phyloP scores from a whole-genome alignment of 2,329 filamentous ascomycete species.

The Botrytis tulipae region DNA sequence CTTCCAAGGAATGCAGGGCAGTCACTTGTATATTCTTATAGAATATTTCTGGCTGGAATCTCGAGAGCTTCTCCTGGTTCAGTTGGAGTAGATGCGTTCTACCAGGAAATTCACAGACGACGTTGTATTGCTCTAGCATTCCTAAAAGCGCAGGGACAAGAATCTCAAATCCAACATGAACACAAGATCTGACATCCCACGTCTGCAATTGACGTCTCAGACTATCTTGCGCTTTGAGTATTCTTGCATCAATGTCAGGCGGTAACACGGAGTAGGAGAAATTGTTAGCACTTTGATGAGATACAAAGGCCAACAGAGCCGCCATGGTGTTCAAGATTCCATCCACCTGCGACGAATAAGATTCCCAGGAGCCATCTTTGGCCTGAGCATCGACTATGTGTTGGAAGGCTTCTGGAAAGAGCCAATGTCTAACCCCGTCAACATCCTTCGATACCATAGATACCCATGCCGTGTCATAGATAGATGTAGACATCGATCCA shows the following conservation, averaged over 20 bases:
- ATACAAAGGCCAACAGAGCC: conserved; percentile 13
- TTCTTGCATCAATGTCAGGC: not conserved
- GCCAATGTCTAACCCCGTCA: not conserved
- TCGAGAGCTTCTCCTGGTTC: conserved; percentile 35
- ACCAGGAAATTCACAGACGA: not conserved
- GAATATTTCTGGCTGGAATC: conserved; percentile 36
- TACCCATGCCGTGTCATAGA: conserved; percentile 16
- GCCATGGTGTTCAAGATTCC: conserved; percentile 16
- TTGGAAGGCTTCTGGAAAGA: conserved; percentile 2
- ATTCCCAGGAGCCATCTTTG: not conserved
- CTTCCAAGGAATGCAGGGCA: conserved; percentile 35
- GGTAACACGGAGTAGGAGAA: not conserved
- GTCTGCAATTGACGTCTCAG: not conserved
- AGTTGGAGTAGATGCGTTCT: conserved; percentile 25
- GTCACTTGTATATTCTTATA: conserved; percentile 37
- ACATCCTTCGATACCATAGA: conserved; percentile 1
- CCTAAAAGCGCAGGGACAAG: conserved; percentile 2
- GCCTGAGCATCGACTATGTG: not conserved
- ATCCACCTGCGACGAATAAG: conserved; percentile 1
- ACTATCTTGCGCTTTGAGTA: not conserved
- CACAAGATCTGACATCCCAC: conserved; percentile 14
- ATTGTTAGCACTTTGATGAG: conserved; percentile 1
- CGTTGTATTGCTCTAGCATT: conserved; percentile 2
- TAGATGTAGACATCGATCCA: conserved; percentile 3
- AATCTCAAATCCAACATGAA: conserved; percentile 21